A percentile compares a stretch with the other conserved stretches of the same genome.
These are phyloP conservation scores for Clathrus columnatus DNA, from an alignment of 768 basidiomycete genomes.

Conservation along the genomic window DNA sequence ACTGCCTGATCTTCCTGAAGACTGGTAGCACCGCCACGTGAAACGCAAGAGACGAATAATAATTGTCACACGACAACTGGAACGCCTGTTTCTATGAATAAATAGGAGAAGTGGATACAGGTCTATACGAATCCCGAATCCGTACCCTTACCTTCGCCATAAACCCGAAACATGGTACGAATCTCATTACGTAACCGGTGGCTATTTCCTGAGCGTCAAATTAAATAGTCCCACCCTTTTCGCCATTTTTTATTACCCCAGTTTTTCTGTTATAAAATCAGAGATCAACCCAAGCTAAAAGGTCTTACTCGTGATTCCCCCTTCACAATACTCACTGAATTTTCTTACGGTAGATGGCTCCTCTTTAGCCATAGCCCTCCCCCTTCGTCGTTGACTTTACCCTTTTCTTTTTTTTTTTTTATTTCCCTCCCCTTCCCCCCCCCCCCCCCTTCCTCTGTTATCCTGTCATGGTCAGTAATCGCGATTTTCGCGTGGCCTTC, in stretches of 20 bases:
- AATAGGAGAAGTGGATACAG: neutral
- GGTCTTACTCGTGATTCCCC: neutral
- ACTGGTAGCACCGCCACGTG: neutral
- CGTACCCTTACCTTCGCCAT: neutral
- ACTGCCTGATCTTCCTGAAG: neutral
- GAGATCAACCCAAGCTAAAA: neutral
- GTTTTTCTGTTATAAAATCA: neutral
- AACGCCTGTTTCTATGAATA: too few relatives aligned
- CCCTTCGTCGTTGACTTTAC: neutral
- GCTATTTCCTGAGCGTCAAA: neutral
- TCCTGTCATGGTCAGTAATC: constrained; percentile 9
- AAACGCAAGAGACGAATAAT: too few relatives aligned
- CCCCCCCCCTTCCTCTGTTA: neutral
- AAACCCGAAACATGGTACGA: neutral
- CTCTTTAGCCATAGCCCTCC: neutral
- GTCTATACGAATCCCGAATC: neutral
- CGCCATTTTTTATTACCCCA: neutral
- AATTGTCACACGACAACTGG: too few relatives aligned
- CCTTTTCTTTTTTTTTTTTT: neutral
- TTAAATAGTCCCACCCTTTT: neutral
- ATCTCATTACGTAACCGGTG: neutral
- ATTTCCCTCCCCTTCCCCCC: neutral
- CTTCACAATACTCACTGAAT: neutral
- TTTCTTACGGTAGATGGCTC: constrained; percentile 7
- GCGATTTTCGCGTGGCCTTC: constrained; percentile 11